Percentiles rank a stretch among this genome's conserved stretches.
phyloP scores from a whole-genome alignment of 805 yeast genomes.

The Dipodascopsis uninucleata region DNA sequence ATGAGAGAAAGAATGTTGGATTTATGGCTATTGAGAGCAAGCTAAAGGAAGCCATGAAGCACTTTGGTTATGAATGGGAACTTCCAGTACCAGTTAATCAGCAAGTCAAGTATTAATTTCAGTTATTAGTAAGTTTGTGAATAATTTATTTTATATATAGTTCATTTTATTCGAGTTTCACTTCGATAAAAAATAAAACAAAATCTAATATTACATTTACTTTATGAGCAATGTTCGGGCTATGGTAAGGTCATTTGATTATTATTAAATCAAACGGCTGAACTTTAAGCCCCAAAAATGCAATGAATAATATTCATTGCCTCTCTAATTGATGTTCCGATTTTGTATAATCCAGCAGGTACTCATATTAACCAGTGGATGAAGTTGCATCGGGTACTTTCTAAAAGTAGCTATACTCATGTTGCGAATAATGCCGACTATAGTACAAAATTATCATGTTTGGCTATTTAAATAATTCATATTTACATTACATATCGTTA shows the following conservation, averaged over 20 bases:
- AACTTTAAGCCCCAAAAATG: constrained; percentile 11
- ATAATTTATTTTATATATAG: no score
- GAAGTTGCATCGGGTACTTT: constrained; percentile 19
- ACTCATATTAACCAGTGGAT: constrained; percentile 9
- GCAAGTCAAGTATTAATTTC: no score
- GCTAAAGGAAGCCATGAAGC: constrained; percentile 24
- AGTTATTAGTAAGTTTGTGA: no score
- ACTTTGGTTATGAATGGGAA: constrained; percentile 20
- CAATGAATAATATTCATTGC: not conserved
- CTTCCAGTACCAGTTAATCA: constrained; percentile 19
- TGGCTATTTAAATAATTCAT: not conserved
- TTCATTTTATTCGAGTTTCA: no score
- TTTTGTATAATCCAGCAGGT: constrained; percentile 22
- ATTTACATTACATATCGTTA: constrained; percentile 2
- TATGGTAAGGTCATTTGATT: no score
- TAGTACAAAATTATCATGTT: not conserved
- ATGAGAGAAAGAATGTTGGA: constrained; percentile 23
- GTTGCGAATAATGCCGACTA: not conserved
- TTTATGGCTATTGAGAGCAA: constrained; percentile 25
- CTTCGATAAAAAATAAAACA: no score
- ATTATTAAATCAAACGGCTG: constrained; percentile 11
- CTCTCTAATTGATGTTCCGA: constrained; percentile 14
- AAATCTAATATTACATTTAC: no score
- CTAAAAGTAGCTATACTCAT: not conserved
- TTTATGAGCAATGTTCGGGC: no score